Conservation (phyloP, 495 filamentous ascomycete species). For the Astrothelium macrocarpum region DNA sequence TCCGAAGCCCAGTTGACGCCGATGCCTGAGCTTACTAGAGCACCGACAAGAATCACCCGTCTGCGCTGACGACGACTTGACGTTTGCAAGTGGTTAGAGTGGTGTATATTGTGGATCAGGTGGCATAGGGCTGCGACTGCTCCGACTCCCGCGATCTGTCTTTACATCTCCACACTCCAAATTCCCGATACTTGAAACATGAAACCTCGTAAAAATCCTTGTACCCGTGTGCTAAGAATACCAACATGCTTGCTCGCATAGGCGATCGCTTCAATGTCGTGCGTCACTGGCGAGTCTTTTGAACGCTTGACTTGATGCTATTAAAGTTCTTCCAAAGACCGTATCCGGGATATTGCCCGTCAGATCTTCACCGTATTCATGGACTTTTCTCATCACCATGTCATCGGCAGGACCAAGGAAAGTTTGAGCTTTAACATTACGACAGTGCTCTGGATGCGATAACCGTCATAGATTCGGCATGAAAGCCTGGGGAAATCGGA, state of each 20-base stretch:
- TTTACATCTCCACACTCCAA: background rate
- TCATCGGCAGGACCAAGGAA: background rate
- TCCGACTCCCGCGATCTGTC: background rate
- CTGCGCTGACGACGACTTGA: conserved; percentile 1
- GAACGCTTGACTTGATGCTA: background rate
- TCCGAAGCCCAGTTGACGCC: background rate
- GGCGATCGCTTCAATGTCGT: background rate
- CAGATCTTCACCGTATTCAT: background rate
- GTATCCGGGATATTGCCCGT: background rate
- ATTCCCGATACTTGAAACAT: background rate
- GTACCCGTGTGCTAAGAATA: conserved; percentile 1
- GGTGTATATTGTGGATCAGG: background rate
- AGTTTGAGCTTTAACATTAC: background rate
- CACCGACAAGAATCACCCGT: background rate
- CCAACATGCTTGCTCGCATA: background rate
- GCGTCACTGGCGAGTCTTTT: background rate
- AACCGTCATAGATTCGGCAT: background rate
- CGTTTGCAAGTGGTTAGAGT: background rate
- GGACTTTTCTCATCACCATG: background rate
- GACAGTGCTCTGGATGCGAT: background rate
- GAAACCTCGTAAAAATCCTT: background rate
- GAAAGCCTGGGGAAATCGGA: background rate
- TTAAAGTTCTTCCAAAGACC: background rate
- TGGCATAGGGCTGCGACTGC: background rate
- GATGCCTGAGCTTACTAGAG: background rate